A percentile compares a stretch with the other conserved stretches of the same genome.
phyloP scores from a whole-genome alignment of 345 rosid species.

The Salix viminalis region DNA sequence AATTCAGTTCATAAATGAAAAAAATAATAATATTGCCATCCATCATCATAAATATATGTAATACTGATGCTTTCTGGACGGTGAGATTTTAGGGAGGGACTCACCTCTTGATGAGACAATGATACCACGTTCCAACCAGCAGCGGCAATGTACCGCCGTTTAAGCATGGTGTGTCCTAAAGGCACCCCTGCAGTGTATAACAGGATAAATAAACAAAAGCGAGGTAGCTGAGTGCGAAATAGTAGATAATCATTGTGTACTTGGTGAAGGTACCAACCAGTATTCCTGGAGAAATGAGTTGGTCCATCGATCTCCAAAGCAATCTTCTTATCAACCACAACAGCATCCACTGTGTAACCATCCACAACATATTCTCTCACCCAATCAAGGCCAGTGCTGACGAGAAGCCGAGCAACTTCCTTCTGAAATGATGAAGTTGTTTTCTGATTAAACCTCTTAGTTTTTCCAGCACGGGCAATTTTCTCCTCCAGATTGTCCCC shows the following conservation, averaged over 20 bases:
- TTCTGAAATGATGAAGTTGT: slow-evolving; percentile 82
- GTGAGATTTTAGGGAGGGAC: slow-evolving; percentile 15
- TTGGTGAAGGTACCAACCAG: slow-evolving; percentile 39
- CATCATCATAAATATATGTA: too few species aligned
- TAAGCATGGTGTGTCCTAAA: slow-evolving; percentile 81
- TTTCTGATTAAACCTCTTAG: slow-evolving; percentile 81
- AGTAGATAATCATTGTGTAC: background rate
- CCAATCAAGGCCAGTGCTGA: slow-evolving; percentile 90
- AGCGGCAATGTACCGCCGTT: slow-evolving; percentile 65
- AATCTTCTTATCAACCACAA: slow-evolving; percentile 65
- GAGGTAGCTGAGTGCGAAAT: background rate
- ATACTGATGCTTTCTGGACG: background rate
- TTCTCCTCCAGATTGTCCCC: slow-evolving; percentile 54
- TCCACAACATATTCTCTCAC: slow-evolving; percentile 60
- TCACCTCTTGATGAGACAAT: slow-evolving; percentile 72
- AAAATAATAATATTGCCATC: background rate
- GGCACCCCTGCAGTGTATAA: slow-evolving; percentile 56
- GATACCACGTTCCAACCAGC: slow-evolving; percentile 88
- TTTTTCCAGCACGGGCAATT: slow-evolving; percentile 61
- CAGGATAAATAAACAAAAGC: background rate
- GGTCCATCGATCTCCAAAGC: slow-evolving; percentile 95
- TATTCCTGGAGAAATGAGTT: slow-evolving; percentile 88
- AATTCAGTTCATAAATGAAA: background rate
- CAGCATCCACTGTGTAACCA: slow-evolving; percentile 83
- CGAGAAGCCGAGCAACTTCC: slow-evolving; percentile 78